Percentiles rank a stretch among this genome's conserved stretches.
These are phyloP conservation scores for Mariannaea sp. DNA, from an alignment of 2,329 filamentous ascomycete species.

Conservation along the genomic window DNA sequence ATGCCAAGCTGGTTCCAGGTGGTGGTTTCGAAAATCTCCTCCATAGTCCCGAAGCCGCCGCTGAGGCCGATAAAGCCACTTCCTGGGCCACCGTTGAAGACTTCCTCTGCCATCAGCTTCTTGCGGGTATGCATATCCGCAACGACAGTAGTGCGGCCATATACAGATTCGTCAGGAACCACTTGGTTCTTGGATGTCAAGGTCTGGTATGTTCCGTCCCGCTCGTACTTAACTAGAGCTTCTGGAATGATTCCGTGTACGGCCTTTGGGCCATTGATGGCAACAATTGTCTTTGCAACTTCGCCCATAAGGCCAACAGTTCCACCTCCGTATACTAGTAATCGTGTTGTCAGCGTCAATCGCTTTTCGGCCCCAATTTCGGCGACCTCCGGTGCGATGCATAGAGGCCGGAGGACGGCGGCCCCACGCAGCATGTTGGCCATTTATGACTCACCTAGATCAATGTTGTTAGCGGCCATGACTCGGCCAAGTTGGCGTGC, in stretches of 20 bases:
- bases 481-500: constrained; percentile 74
- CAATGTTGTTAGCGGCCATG: constrained; percentile 78
- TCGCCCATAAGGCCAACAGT: constrained; percentile 97
- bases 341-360: constrained; percentile 1
- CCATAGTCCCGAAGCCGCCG: constrained; percentile 92
- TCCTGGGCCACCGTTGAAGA: constrained; percentile 79
- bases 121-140: constrained; percentile 97
- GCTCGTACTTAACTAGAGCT: constrained; percentile 80
- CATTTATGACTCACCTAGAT: constrained; percentile 59
- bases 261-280: constrained; percentile 75
- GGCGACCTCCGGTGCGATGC: neutral
- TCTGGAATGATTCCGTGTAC: constrained; percentile 95
- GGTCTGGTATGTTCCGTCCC: constrained; percentile 60
- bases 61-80: constrained; percentile 87
- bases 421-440: neutral
- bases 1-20: constrained; percentile 98
- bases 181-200: constrained; percentile 55
- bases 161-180: constrained; percentile 67
- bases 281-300: constrained; percentile 82
- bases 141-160: constrained; percentile 86
- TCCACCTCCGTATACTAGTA: constrained; percentile 85
- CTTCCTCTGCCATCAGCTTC: constrained; percentile 87
- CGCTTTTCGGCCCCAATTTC: neutral
- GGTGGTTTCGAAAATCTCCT: constrained; percentile 89
- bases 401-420: neutral